Evolutionary conservation across 1,139 yeast genomes (phyloP).

Genomic region (Debaryomyces udenii): DNA sequence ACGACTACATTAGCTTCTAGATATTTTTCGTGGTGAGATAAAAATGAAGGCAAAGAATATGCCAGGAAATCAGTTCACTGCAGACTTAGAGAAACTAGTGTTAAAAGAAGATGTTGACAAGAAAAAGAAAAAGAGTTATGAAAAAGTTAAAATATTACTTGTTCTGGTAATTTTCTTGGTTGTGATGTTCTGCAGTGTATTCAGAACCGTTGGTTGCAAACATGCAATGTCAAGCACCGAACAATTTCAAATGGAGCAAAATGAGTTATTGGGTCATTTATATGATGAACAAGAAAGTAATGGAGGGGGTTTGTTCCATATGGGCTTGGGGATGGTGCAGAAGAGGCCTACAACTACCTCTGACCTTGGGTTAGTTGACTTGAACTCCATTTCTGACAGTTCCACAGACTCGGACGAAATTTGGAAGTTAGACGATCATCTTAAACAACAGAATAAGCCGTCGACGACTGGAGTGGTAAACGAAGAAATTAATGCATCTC

Average conservation of each 20-base stretch:
- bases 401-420: constrained; percentile 8
- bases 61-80: constrained; percentile 1
- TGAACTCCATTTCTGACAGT: constrained; percentile 7
- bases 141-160: background rate
- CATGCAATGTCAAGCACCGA: constrained; percentile 3
- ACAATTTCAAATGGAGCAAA: constrained; percentile 6
- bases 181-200: constrained; percentile 1
- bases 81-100: constrained; percentile 4
- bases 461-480: background rate
- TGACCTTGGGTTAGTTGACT: constrained; percentile 7
- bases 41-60: background rate
- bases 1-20: too few relatives aligned
- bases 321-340: background rate
- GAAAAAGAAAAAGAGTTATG: background rate
- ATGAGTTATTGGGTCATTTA: constrained; percentile 1
- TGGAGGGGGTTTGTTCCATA: background rate
- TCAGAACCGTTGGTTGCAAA: background rate
- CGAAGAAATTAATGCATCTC: background rate
- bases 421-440: constrained; percentile 10
- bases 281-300: background rate
- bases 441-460: constrained; percentile 4
- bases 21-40: too few relatives aligned
- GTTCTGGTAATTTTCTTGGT: constrained; percentile 1
- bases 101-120: background rate
- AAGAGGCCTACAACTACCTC: constrained; percentile 1